phyloP scores from a whole-genome alignment of 1,284 basidiomycete species.

The Ganoderma resinaceum region DNA sequence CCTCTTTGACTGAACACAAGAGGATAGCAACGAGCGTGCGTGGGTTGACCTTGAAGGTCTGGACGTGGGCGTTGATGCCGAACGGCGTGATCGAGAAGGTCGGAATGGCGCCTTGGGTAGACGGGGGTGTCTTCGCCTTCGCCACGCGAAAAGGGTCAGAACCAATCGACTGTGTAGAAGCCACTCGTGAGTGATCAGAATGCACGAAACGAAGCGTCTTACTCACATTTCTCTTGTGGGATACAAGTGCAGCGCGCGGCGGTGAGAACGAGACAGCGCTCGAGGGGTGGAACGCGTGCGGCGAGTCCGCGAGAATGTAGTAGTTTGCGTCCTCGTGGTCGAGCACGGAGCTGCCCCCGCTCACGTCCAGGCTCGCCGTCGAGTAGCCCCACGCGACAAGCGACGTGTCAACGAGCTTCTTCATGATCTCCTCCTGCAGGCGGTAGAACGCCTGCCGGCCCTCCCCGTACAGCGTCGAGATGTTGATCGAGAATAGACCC shows the following conservation, averaged over 20 bases:
- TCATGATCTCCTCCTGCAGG: conserved; percentile 23
- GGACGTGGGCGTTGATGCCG: conserved; percentile 4
- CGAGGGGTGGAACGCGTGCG: background rate
- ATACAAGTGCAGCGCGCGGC: background rate
- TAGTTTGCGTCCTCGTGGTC: conserved; percentile 1
- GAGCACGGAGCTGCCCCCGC: background rate
- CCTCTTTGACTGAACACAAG: conserved; percentile 1
- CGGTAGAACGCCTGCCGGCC: conserved; percentile 18
- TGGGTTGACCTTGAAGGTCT: background rate
- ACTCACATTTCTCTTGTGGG: conserved; percentile 1
- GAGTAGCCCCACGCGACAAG: conserved; percentile 22
- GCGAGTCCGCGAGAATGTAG: background rate
- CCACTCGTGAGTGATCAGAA: background rate
- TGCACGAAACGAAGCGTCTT: background rate
- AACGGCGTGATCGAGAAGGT: conserved; percentile 5
- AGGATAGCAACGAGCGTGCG: conserved; percentile 1
- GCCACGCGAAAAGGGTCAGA: background rate
- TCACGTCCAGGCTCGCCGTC: background rate
- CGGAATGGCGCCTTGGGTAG: background rate
- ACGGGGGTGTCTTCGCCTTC: background rate
- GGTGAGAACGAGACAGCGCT: background rate
- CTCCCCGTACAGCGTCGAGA: conserved; percentile 24
- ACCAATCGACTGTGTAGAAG: background rate
- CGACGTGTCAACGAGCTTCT: conserved; percentile 15
- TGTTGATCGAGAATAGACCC: conserved; percentile 22